Percentiles rank a stretch among this genome's conserved stretches.
phyloP scores from a whole-genome alignment of 805 yeast genomes.

The Diddensiella santjacobensis region DNA sequence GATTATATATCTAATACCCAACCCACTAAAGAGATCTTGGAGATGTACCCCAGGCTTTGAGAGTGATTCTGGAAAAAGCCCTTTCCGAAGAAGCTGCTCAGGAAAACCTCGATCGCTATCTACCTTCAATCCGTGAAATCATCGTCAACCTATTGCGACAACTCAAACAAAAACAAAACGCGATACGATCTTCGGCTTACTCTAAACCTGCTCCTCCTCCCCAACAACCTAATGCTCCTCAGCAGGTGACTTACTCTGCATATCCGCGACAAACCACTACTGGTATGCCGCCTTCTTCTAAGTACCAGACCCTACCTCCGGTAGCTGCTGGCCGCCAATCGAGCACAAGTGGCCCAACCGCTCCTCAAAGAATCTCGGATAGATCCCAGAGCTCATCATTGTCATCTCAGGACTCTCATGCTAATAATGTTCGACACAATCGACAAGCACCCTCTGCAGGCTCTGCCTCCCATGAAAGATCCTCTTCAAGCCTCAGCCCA shows the following conservation, averaged over 20 bases:
- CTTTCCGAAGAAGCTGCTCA: slow-evolving; percentile 81
- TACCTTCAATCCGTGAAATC: slow-evolving; percentile 82
- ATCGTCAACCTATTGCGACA: slow-evolving; percentile 76
- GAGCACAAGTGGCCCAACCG: neutral
- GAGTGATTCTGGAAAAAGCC: slow-evolving; percentile 81
- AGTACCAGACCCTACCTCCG: neutral
- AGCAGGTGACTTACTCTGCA: neutral
- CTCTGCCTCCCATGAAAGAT: neutral
- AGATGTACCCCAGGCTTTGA: slow-evolving; percentile 79
- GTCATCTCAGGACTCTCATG: neutral
- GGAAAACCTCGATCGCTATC: slow-evolving; percentile 68
- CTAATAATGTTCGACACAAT: neutral
- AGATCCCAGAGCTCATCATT: neutral
- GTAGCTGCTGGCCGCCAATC: slow-evolving; percentile 2
- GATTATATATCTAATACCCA: neutral
- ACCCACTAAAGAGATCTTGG: slow-evolving; percentile 57
- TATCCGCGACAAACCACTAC: neutral
- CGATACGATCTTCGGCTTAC: slow-evolving; percentile 36
- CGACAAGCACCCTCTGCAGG: neutral
- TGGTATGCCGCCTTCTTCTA: slow-evolving; percentile 6
- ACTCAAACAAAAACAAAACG: slow-evolving; percentile 72
- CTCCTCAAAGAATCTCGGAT: neutral
- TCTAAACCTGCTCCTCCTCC: neutral
- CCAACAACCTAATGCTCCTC: neutral
- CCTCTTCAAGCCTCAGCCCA: neutral